Percentiles rank a stretch among this genome's conserved stretches.
Conservation (phyloP, 2,329 filamentous ascomycete genomes). For the Thielaviopsis musarum region DNA sequence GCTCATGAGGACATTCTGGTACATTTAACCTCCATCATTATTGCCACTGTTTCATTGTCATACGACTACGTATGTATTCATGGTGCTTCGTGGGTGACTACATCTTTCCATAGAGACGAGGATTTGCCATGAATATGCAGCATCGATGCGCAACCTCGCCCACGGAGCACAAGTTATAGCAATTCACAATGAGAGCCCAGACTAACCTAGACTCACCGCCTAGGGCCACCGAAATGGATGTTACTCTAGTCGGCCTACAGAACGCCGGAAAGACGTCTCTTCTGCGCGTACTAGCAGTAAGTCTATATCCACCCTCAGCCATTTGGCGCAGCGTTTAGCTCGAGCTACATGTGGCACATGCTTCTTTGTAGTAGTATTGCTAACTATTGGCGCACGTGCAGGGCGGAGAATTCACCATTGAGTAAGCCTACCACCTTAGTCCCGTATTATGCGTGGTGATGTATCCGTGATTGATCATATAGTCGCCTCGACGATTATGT, state of each 20-base stretch:
- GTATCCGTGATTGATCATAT: background rate
- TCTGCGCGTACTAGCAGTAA: constrained; percentile 83
- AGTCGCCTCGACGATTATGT: background rate
- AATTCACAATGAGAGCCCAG: background rate
- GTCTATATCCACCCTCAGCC: constrained; percentile 21
- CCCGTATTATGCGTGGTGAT: background rate
- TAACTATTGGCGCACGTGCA: constrained; percentile 21
- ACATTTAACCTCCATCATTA: constrained; percentile 22
- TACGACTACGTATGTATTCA: background rate
- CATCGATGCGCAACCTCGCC: background rate
- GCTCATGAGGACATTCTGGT: constrained; percentile 96
- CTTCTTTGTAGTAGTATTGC: background rate
- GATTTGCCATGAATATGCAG: background rate
- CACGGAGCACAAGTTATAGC: background rate
- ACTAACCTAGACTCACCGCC: constrained; percentile 6
- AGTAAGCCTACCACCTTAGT: constrained; percentile 47
- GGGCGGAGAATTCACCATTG: constrained; percentile 97
- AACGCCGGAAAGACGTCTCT: constrained; percentile 97
- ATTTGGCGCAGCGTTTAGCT: too few relatives aligned
- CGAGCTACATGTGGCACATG: background rate
- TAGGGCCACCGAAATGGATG: constrained; percentile 98
- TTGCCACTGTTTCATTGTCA: background rate
- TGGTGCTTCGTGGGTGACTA: background rate
- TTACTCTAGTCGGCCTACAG: constrained; percentile 96
- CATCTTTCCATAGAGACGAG: background rate